Evolutionary conservation across 805 yeast genomes (phyloP), one percentile per base, ranked within the genome.

Genomic region (Candida andamanensis): DNA sequence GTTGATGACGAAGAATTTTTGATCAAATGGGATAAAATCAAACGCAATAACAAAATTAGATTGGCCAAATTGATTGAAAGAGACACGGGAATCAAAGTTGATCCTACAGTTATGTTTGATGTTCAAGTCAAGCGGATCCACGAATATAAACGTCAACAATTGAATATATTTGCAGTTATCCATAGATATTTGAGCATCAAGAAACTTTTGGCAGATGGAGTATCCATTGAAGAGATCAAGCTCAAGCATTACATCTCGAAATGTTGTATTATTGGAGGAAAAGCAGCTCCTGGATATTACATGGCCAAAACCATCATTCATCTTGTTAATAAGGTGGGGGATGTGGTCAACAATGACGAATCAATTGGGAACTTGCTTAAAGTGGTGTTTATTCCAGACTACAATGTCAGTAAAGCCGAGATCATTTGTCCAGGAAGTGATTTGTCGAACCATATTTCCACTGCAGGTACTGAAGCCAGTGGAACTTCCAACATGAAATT

Each of bases 401-500:
- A 87, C 63, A 87, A 87, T 49, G 97, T 89, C 24, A 83, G 95
- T 21, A 89, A 87, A 59, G 96, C 96, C 1, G 95, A 89, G 63
- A 74, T 86, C 37, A 85, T 87, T 50, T 72, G 78, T 44, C 95
- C 96, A 16, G 96, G 90, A 14, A 79, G 90, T 27, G 97, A 87
- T 56, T 67, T 87, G 49, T 81, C 92, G 28, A 92, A 87, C 63
- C 97, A 87, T 63, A 87, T 87, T 45, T 87, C 96, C 10, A 87
- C 97, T 26, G 97, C 97, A 6, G 97, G 97, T 47, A 87, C 97
- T 17, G 97, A 87, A 57, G 97, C 95, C 15, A 82, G 94, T 1
- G 97, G 97, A 53, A 87, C 97, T 20, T 84, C 95, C 21, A 87
- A 87, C 66, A 87, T 87, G 97, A 87, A 87, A 64, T 87, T 87